Conservation (phyloP, 2,329 filamentous ascomycete genomes). For the Pseudogymnoascus sp. region DNA sequence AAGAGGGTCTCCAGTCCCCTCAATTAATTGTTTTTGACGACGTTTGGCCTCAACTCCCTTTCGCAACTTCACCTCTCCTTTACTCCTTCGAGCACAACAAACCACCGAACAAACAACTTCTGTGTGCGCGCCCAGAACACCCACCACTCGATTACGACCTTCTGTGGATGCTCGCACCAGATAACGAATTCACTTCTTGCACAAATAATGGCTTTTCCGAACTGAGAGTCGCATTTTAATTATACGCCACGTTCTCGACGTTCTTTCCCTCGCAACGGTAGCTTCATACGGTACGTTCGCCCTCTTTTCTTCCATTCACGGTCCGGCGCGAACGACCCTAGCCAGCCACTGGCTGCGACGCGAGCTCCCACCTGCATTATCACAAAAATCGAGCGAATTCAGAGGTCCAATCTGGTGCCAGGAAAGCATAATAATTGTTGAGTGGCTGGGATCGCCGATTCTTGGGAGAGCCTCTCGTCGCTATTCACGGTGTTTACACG, state of each 20-base stretch:
- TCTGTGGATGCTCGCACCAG: background rate
- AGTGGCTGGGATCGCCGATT: constrained; percentile 3
- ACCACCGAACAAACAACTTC: background rate
- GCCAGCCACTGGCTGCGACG: background rate
- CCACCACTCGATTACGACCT: background rate
- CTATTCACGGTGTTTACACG: background rate
- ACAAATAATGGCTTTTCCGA: background rate
- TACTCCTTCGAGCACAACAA: background rate
- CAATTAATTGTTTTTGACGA: background rate
- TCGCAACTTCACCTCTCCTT: background rate
- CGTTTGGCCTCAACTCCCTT: constrained; percentile 4
- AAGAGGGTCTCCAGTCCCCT: constrained; percentile 3
- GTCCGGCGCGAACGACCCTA: background rate
- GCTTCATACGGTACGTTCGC: constrained; percentile 2
- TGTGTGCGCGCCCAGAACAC: background rate
- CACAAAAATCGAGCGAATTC: background rate
- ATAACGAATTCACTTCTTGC: background rate
- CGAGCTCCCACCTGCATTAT: background rate
- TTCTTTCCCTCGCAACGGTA: constrained; percentile 1
- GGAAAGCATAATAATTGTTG: background rate
- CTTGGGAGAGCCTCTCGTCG: background rate
- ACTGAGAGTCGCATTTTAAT: background rate
- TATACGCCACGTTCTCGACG: background rate
- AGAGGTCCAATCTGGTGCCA: background rate
- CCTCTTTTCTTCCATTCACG: background rate